Evolutionary conservation across 768 basidiomycete species (phyloP).

Genomic region (Lanmaoa rubissima): DNA sequence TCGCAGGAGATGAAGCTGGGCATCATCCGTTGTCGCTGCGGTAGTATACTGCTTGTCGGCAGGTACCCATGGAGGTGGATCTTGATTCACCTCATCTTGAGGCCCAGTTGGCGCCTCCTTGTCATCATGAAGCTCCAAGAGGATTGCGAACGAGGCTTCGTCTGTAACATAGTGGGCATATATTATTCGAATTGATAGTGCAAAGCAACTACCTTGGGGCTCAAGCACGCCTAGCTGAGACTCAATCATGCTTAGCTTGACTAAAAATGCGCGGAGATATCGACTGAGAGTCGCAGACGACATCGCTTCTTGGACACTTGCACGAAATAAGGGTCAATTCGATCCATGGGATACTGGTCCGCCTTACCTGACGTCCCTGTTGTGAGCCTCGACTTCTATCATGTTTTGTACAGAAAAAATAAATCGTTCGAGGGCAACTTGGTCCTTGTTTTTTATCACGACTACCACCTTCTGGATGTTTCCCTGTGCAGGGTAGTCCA

Average conservation of each 20-base stretch:
- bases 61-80: conserved; percentile 80
- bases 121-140: conserved; percentile 78
- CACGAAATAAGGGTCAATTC: conserved; percentile 1
- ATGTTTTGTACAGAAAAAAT: conserved; percentile 85
- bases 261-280: conserved; percentile 79
- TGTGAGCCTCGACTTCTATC: conserved; percentile 65
- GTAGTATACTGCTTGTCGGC: conserved; percentile 71
- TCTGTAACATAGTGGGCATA: conserved; percentile 36
- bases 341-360: background rate
- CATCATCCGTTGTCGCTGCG: conserved; percentile 55
- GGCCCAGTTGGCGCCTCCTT: conserved; percentile 49
- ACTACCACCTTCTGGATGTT: conserved; percentile 77
- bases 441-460: conserved; percentile 79
- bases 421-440: conserved; percentile 84
- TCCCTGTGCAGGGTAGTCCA: conserved; percentile 47
- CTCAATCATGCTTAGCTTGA: conserved; percentile 79
- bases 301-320: conserved; percentile 72
- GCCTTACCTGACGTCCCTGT: conserved; percentile 65
- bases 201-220: conserved; percentile 43
- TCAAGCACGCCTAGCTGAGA: conserved; percentile 62
- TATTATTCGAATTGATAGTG: background rate
- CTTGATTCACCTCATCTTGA: conserved; percentile 45
- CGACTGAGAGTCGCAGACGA: conserved; percentile 59
- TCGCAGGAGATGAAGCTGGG: conserved; percentile 72
- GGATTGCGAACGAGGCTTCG: conserved; percentile 75